A percentile compares a stretch with the other conserved stretches of the same genome.
These are phyloP conservation scores for Suillus subaureus DNA, from an alignment of 768 basidiomycete genomes.

Conservation along the genomic window DNA sequence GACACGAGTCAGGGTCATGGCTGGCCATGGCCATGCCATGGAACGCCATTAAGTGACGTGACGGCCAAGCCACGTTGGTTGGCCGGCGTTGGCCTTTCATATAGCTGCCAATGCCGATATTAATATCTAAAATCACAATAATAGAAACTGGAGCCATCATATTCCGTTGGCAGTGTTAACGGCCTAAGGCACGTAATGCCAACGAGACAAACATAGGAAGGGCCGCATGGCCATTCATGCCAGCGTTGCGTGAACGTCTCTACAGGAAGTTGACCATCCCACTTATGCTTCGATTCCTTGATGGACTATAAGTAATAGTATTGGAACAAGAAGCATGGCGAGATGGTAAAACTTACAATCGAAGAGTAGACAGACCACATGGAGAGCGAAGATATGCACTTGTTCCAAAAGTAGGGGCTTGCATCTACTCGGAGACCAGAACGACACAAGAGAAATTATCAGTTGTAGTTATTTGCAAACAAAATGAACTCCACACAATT, in stretches of 20 bases:
- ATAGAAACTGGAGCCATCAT: neutral
- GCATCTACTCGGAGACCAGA: neutral
- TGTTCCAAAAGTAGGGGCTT: neutral
- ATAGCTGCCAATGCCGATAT: neutral
- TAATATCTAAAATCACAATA: too few species aligned
- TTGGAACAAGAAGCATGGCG: neutral
- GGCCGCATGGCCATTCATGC: too few species aligned
- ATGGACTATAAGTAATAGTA: neutral
- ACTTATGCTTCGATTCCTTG: neutral
- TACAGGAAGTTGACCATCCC: too few species aligned
- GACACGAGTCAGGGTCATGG: neutral
- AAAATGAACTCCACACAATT: neutral
- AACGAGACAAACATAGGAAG: neutral
- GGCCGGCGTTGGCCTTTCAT: conserved; percentile 3
- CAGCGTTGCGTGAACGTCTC: neutral
- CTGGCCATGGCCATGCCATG: conserved; percentile 1
- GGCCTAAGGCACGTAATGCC: neutral
- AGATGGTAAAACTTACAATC: neutral
- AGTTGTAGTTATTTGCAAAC: neutral
- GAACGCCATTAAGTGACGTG: neutral
- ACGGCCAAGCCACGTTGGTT: neutral
- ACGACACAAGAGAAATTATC: neutral
- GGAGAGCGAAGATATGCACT: neutral
- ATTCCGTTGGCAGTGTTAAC: neutral
- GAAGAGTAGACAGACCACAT: neutral